These are phyloP conservation scores for Bothriochloa decipiens DNA, from an alignment of 176 grass and related monocot species.

Conservation along the genomic window DNA sequence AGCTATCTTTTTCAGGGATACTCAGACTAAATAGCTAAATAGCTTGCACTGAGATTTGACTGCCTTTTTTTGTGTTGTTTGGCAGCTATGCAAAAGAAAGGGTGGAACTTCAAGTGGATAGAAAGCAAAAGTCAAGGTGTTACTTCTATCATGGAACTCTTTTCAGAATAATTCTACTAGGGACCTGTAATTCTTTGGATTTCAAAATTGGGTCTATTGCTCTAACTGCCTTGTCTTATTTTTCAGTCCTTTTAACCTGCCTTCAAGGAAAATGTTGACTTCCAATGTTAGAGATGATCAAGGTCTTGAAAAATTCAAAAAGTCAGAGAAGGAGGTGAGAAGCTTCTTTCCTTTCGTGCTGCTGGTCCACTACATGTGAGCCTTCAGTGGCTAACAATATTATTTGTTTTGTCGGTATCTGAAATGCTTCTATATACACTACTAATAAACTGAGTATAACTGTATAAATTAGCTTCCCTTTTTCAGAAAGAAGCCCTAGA, in stretches of 20 bases:
- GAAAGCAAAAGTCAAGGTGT: conserved; percentile 70
- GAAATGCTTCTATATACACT: conserved; percentile 7
- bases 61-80: conserved; percentile 15
- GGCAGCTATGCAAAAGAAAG: conserved; percentile 35
- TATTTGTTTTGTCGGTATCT: not conserved
- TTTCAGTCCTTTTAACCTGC: conserved; percentile 65
- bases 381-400: conserved; percentile 24
- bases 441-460: conserved; percentile 20
- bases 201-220: conserved; percentile 31
- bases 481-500: not conserved
- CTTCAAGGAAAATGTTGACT: conserved; percentile 53
- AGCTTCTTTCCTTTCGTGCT: conserved; percentile 3
- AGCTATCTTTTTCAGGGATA: conserved; percentile 19
- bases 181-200: conserved; percentile 31
- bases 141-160: conserved; percentile 19
- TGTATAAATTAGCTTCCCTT: conserved; percentile 3
- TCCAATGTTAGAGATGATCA: conserved; percentile 40
- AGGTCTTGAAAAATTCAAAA: conserved; percentile 41
- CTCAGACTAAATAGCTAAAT: conserved; percentile 17
- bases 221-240: conserved; percentile 22
- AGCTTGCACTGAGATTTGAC: conserved; percentile 39
- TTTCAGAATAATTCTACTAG: not conserved
- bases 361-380: conserved; percentile 2
- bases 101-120: conserved; percentile 30
- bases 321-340: conserved; percentile 60